Percentiles rank a stretch among this genome's conserved stretches.
Conservation (phyloP, 1,284 basidiomycete species). For the Serendipita sp. region DNA sequence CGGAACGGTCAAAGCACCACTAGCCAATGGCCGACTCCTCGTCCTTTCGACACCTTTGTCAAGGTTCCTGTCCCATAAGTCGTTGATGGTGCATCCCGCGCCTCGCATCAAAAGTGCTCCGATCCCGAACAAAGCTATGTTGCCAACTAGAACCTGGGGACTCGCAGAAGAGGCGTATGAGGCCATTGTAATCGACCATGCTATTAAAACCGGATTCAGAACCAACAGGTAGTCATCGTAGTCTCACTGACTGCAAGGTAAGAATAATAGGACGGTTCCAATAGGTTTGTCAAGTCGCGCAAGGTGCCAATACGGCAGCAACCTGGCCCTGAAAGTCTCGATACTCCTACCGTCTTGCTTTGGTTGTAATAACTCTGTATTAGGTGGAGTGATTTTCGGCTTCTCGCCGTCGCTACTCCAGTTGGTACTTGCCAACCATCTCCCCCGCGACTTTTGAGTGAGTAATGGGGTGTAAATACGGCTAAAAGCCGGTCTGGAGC, state of each 20-base stretch:
- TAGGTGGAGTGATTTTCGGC: no score
- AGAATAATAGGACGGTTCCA: slow-evolving; percentile 80
- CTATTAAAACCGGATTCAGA: slow-evolving; percentile 28
- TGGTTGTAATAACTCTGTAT: no score
- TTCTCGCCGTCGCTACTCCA: background rate
- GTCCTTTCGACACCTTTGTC: slow-evolving; percentile 80
- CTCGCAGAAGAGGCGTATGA: slow-evolving; percentile 61
- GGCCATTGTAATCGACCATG: slow-evolving; percentile 94
- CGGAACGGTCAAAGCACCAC: slow-evolving; percentile 62
- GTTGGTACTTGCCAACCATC: background rate
- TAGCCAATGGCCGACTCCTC: slow-evolving; percentile 57
- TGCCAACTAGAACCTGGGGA: slow-evolving; percentile 52
- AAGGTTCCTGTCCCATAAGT: slow-evolving; percentile 92
- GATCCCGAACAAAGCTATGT: slow-evolving; percentile 71
- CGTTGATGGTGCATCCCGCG: slow-evolving; percentile 97
- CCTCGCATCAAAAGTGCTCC: slow-evolving; percentile 95
- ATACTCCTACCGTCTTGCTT: background rate
- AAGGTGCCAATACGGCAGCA: slow-evolving; percentile 69
- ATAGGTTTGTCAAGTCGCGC: slow-evolving; percentile 92
- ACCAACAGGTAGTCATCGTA: background rate
- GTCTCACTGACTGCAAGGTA: slow-evolving; percentile 68
- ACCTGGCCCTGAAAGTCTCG: background rate
- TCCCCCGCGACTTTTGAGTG: background rate
- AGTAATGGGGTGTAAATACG: background rate
- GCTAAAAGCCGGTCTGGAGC: background rate